Evolutionary conservation across 306 rosid genomes (phyloP), one percentile per base, ranked within the genome.

Genomic region (Acacia melanoxylon): DNA sequence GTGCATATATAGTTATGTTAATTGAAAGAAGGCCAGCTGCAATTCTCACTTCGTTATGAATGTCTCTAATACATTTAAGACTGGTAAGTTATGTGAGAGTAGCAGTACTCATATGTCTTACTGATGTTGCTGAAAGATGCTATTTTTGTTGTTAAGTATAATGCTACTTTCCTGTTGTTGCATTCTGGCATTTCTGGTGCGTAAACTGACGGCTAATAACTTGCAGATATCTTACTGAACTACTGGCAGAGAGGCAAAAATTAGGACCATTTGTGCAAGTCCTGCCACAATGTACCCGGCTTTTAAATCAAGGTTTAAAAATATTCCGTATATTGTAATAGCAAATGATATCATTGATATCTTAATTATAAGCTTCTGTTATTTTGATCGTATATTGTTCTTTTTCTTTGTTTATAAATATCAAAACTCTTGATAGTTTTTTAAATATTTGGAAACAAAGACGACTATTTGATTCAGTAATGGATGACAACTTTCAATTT

Each of bases 211-310:
- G 83, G 61, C 49, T 78, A 35, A 40, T 79, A 48, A 9, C 58
- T 87, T 88, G 80, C 91, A 93, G 98, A 76, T 94, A 89, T 86
- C 58, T 94, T 82, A 75, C 92, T 69, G 97, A 94, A 87, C 81
- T 94, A 58, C 82, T 94, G 74, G 93, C 89, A 9, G 98, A 94
- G 82, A 88, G 90, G 86, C 93, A 94, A 69, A 94, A 94, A 83
- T 83, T 94, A 86, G 95, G 86, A 37, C 98, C 98, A 3, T 94
- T 94, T 80, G 35, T 92, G 68, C 98, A 94, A 85, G 90, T 94
- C 80, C 82, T 94, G 40, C 98, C 98, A 16, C 85, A 70, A 68
- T 91, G 92, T 83, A 88, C 89, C 84, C 89, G 91, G 70, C 98
- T 94, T 68, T 74, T 94, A 48, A 89, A 86, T 86, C 98, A 94